Conservation (phyloP, 495 filamentous ascomycete species). For the Penicillium canescens region DNA sequence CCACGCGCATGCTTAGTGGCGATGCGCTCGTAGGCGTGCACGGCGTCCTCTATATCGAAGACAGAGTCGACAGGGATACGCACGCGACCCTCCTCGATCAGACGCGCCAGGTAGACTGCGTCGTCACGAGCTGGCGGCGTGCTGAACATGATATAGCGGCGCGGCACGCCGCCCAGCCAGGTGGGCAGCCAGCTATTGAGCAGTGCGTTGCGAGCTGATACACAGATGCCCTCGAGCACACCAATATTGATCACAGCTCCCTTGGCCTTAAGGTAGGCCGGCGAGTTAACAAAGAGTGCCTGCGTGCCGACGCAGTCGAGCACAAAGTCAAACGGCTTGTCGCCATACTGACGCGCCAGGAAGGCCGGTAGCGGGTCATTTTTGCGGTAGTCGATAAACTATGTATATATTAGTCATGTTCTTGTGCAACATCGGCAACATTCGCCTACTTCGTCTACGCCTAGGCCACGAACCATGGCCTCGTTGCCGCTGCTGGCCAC, state of each 20-base stretch:
- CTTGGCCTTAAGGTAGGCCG: constrained; percentile 33
- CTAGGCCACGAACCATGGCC: constrained; percentile 21
- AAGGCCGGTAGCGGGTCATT: constrained; percentile 21
- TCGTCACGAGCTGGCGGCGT: constrained; percentile 22
- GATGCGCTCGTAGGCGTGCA: constrained; percentile 32
- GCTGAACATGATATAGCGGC: constrained; percentile 32
- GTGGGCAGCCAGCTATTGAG: constrained; percentile 31
- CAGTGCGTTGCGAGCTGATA: constrained; percentile 28
- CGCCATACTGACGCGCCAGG: constrained; percentile 24
- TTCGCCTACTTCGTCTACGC: constrained; percentile 21
- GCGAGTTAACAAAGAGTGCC: constrained; percentile 27
- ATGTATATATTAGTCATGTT: not conserved
- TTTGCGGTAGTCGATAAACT: constrained; percentile 39
- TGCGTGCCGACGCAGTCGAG: constrained; percentile 41
- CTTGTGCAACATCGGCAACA: not conserved
- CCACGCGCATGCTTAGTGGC: constrained; percentile 35
- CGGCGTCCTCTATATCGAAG: constrained; percentile 34
- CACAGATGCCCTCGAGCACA: constrained; percentile 18
- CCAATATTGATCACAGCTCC: constrained; percentile 41
- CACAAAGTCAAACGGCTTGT: constrained; percentile 35
- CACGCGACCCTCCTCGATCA: constrained; percentile 28
- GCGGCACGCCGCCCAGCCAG: constrained; percentile 37
- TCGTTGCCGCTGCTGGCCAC: constrained; percentile 28
- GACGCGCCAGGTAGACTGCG: constrained; percentile 23
- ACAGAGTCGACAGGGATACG: constrained; percentile 37